phyloP scores from a whole-genome alignment of 805 yeast genomes.

The Myxozyma neotropica region DNA sequence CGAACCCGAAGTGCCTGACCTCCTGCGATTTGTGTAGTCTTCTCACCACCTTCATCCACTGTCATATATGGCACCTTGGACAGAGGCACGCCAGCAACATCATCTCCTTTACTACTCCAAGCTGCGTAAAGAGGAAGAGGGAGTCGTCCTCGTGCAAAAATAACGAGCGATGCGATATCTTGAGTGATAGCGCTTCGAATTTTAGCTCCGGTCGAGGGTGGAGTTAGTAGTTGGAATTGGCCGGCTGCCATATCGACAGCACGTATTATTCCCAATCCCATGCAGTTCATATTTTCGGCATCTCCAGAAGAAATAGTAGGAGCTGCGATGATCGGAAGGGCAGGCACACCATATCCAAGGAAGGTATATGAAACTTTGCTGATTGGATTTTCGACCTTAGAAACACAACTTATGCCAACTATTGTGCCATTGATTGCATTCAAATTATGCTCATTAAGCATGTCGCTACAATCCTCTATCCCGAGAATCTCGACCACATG shows the following conservation, averaged over 20 bases:
- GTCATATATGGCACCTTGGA: conserved; percentile 24
- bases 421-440: conserved; percentile 43
- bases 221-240: conserved; percentile 14
- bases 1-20: conserved; percentile 24
- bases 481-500: conserved; percentile 35
- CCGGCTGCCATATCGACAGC: conserved; percentile 15
- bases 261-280: conserved; percentile 26
- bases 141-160: conserved; percentile 24
- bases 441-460: conserved; percentile 36
- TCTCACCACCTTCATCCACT: conserved; percentile 6
- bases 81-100: conserved; percentile 17
- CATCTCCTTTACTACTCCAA: conserved; percentile 19
- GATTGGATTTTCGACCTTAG: neutral
- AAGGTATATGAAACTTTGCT: neutral
- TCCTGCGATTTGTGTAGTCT: conserved; percentile 5
- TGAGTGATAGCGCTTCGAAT: neutral
- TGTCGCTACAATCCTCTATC: conserved; percentile 22
- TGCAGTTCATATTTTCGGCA: conserved; percentile 9
- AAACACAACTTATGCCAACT: conserved; percentile 38
- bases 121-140: conserved; percentile 22
- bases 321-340: neutral
- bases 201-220: neutral
- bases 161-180: neutral
- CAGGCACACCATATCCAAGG: neutral
- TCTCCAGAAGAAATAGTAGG: conserved; percentile 2